Percentiles rank a stretch among this genome's conserved stretches.
phyloP scores from a whole-genome alignment of 1,284 basidiomycete genomes.

The Fomitopsis pinicola region DNA sequence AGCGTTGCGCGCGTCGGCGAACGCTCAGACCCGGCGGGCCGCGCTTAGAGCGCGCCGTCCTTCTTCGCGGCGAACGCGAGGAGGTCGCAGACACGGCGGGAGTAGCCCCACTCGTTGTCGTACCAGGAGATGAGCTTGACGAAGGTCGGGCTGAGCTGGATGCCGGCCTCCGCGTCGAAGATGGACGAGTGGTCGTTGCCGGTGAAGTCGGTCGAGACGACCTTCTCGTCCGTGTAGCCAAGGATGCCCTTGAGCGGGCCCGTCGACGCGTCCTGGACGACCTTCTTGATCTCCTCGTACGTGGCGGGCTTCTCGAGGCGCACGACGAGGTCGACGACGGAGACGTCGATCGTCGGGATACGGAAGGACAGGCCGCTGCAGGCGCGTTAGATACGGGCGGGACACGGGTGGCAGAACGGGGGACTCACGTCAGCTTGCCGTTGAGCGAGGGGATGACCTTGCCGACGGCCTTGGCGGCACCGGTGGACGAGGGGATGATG shows the following conservation, averaged over 20 bases:
- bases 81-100: slow-evolving; percentile 90
- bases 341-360: slow-evolving; percentile 95
- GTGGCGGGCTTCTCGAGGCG: slow-evolving; percentile 84
- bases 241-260: slow-evolving; percentile 79
- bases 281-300: slow-evolving; percentile 92
- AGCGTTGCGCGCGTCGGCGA: neutral
- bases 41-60: slow-evolving; percentile 41
- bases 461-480: slow-evolving; percentile 99
- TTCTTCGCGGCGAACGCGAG: slow-evolving; percentile 79
- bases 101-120: slow-evolving; percentile 98
- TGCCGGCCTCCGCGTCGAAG: slow-evolving; percentile 93
- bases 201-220: slow-evolving; percentile 95
- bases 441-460: slow-evolving; percentile 98
- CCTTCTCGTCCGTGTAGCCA: slow-evolving; percentile 91
- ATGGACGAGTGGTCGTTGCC: slow-evolving; percentile 78
- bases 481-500: slow-evolving; percentile 99
- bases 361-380: slow-evolving; percentile 92
- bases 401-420: neutral
- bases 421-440: slow-evolving; percentile 88
- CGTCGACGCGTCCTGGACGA: slow-evolving; percentile 81
- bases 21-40: neutral
- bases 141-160: slow-evolving; percentile 90
- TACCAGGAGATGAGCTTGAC: slow-evolving; percentile 97
- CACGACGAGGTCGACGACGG: slow-evolving; percentile 96
- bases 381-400: neutral